Evolutionary conservation across 495 filamentous ascomycete species (phyloP).

Genomic region (Aspergillus affinis): DNA sequence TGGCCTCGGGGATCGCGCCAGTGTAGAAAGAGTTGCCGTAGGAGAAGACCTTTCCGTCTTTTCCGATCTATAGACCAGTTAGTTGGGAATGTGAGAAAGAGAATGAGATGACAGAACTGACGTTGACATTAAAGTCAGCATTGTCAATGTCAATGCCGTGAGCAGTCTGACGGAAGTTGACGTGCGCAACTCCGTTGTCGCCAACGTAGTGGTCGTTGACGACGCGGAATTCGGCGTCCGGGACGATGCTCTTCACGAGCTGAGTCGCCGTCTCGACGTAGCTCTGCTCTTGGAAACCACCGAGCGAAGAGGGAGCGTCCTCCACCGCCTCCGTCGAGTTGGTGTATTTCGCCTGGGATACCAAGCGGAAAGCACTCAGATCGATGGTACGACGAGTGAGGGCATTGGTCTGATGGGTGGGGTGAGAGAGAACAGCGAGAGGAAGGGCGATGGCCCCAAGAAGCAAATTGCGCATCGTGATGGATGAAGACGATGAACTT

Average conservation of each 20-base stretch:
- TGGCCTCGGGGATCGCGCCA: constrained; percentile 4
- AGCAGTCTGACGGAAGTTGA: constrained; percentile 54
- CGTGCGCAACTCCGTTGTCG: constrained; percentile 49
- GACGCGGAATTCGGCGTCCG: constrained; percentile 9
- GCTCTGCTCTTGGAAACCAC: not conserved
- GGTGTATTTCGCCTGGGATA: not conserved
- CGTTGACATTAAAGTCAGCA: constrained; percentile 56
- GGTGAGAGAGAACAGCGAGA: not conserved
- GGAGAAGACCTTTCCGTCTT: constrained; percentile 16
- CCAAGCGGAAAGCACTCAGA: not conserved
- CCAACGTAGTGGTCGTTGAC: constrained; percentile 18
- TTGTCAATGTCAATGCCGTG: constrained; percentile 55
- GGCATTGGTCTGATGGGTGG: not conserved
- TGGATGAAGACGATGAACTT: not conserved
- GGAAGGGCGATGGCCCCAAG: not conserved
- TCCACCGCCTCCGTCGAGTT: not conserved
- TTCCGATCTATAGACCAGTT: constrained; percentile 7
- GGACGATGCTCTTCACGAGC: constrained; percentile 5
- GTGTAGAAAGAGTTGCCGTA: constrained; percentile 16
- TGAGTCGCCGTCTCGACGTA: constrained; percentile 8
- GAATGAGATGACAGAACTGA: constrained; percentile 21
- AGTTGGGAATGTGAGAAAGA: not conserved
- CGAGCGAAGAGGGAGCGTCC: not conserved
- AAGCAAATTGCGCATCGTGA: constrained; percentile 1
- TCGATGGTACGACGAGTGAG: not conserved